Evolutionary conservation across 2,329 filamentous ascomycete genomes (phyloP).

Genomic region (Annulohypoxylon truncatum): DNA sequence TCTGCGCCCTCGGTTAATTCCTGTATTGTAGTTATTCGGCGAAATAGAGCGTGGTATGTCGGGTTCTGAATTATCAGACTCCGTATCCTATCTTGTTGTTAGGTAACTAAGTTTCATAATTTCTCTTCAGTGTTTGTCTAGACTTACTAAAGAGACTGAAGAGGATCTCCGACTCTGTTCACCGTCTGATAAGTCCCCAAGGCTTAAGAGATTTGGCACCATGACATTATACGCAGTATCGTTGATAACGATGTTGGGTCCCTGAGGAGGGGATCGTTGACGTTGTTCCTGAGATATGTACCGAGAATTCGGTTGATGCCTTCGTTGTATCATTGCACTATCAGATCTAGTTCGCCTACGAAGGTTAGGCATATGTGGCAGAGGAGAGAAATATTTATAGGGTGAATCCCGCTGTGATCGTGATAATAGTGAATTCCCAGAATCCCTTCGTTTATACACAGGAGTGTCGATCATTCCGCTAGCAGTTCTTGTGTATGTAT

Average conservation of each 20-base stretch:
- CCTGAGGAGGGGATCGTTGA: background rate
- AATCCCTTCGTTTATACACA: background rate
- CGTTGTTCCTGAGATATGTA: background rate
- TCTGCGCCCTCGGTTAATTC: background rate
- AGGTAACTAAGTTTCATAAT: background rate
- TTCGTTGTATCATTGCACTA: background rate
- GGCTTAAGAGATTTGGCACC: background rate
- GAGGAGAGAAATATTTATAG: background rate
- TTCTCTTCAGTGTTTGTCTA: background rate
- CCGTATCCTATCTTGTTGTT: background rate
- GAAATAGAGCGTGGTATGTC: background rate
- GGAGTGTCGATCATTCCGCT: background rate
- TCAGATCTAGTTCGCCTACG: background rate
- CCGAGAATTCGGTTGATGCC: background rate
- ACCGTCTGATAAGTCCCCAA: background rate
- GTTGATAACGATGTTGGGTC: slow-evolving; percentile 1
- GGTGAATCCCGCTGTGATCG: background rate
- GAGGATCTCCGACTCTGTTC: background rate
- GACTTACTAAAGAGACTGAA: background rate
- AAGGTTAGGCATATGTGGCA: background rate
- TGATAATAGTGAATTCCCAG: background rate
- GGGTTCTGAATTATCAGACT: slow-evolving; percentile 2
- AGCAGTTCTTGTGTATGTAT: background rate
- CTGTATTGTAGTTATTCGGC: background rate
- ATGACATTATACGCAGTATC: background rate